These are phyloP conservation scores for Oryza officinalis DNA, from an alignment of 176 grass and related monocot genomes.

Conservation along the genomic window DNA sequence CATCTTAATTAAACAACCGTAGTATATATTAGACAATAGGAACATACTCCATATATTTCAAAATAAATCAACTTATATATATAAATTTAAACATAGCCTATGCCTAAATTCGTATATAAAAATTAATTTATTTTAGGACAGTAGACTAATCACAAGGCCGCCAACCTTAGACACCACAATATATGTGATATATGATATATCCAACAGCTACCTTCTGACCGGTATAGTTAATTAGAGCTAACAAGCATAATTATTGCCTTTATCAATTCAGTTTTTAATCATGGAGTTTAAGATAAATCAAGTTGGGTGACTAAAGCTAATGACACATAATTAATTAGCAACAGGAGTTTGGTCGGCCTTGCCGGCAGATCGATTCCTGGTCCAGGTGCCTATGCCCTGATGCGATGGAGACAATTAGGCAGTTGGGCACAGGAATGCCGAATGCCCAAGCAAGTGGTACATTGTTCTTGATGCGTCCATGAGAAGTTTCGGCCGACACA, in stretches of 20 bases:
- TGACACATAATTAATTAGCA: constrained; percentile 13
- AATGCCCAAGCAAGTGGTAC: neutral
- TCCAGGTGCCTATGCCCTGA: constrained; percentile 16
- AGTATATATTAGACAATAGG: neutral
- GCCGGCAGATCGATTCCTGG: constrained; percentile 22
- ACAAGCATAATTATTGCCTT: neutral
- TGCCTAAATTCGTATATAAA: too few relatives aligned
- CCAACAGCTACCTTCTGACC: neutral
- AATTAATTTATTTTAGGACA: too few relatives aligned
- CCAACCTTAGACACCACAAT: neutral
- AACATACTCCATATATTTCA: too few relatives aligned
- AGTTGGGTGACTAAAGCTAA: neutral
- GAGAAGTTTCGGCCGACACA: neutral
- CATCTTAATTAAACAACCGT: neutral
- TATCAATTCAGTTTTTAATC: neutral
- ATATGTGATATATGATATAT: neutral
- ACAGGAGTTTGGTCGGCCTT: constrained; percentile 23
- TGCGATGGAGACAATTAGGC: constrained; percentile 8
- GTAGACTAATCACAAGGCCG: neutral
- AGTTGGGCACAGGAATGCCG: neutral
- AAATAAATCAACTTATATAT: too few relatives aligned
- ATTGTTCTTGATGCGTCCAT: neutral
- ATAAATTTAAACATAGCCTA: too few relatives aligned
- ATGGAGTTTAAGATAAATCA: neutral
- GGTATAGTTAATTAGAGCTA: neutral